Evolutionary conservation across 2,329 filamentous ascomycete species (phyloP).

Genomic region (Cadophora luteo-olivacea): DNA sequence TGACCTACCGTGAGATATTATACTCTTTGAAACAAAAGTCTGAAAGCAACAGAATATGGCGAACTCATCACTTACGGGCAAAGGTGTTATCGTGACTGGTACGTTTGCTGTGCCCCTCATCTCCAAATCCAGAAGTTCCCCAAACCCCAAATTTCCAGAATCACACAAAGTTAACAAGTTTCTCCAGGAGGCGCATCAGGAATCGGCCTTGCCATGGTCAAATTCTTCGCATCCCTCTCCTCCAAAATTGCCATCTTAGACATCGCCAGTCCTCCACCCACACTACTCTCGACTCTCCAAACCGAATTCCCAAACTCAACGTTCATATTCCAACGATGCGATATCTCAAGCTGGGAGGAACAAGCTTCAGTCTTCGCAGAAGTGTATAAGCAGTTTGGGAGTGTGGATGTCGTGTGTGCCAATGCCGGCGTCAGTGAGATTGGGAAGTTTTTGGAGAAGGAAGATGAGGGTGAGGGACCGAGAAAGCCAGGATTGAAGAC

Average conservation of each 20-base stretch:
- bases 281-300: conserved; percentile 29
- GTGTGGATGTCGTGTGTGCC: conserved; percentile 42
- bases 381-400: conserved; percentile 35
- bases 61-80: conserved; percentile 26
- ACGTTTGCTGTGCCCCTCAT: not conserved
- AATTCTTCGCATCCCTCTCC: conserved; percentile 42
- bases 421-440: conserved; percentile 39
- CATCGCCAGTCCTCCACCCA: conserved; percentile 29
- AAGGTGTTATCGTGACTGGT: conserved; percentile 34
- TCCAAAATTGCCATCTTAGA: conserved; percentile 34
- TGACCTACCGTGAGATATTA: no score
- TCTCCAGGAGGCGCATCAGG: conserved; percentile 75
- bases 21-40: no score
- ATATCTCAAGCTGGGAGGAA: conserved; percentile 39
- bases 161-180: not conserved
- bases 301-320: conserved; percentile 25
- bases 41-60: conserved; percentile 25
- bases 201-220: conserved; percentile 75
- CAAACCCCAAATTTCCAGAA: not conserved
- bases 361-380: conserved; percentile 37
- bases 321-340: conserved; percentile 37
- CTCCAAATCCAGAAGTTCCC: not conserved
- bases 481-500: conserved; percentile 35
- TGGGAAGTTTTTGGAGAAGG: conserved; percentile 29
- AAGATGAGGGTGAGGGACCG: conserved; percentile 25